These are phyloP conservation scores for Sordariomycetes sp. DNA, from an alignment of 2,329 filamentous ascomycete species.

Conservation along the genomic window DNA sequence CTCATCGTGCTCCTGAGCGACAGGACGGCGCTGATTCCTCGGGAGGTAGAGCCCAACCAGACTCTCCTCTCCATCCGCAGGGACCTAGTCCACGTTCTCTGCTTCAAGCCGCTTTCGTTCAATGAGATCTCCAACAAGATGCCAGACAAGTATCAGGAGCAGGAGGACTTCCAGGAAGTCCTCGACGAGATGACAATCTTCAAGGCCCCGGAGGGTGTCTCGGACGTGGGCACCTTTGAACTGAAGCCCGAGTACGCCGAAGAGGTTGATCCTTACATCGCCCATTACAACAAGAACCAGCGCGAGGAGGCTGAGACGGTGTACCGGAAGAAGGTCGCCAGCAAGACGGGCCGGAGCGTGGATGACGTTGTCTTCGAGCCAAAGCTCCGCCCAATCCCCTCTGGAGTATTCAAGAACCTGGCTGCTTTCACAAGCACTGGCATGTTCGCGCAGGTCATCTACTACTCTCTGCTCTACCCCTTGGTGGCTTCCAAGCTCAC, in stretches of 20 bases:
- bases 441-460: conserved; percentile 81
- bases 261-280: conserved; percentile 87
- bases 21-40: conserved; percentile 62
- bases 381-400: conserved; percentile 59
- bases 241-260: conserved; percentile 76
- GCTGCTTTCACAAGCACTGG: conserved; percentile 70
- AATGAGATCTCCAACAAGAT: conserved; percentile 80
- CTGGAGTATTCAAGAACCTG: conserved; percentile 65
- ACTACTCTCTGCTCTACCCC: conserved; percentile 75
- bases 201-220: conserved; percentile 79
- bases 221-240: conserved; percentile 89
- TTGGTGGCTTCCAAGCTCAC: conserved; percentile 55
- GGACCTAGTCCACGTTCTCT: conserved; percentile 86
- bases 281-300: conserved; percentile 94
- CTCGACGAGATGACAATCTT: conserved; percentile 81
- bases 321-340: conserved; percentile 77
- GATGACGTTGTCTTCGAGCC: conserved; percentile 90
- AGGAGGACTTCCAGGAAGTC: conserved; percentile 75
- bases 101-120: conserved; percentile 92
- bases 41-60: conserved; percentile 50
- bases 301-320: conserved; percentile 87
- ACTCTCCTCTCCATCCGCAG: conserved; percentile 64
- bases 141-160: conserved; percentile 79
- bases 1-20: conserved; percentile 86
- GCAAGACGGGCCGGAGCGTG: conserved; percentile 67